Conservation (phyloP, 257 asterid species). For the Paulownia fortunei region DNA sequence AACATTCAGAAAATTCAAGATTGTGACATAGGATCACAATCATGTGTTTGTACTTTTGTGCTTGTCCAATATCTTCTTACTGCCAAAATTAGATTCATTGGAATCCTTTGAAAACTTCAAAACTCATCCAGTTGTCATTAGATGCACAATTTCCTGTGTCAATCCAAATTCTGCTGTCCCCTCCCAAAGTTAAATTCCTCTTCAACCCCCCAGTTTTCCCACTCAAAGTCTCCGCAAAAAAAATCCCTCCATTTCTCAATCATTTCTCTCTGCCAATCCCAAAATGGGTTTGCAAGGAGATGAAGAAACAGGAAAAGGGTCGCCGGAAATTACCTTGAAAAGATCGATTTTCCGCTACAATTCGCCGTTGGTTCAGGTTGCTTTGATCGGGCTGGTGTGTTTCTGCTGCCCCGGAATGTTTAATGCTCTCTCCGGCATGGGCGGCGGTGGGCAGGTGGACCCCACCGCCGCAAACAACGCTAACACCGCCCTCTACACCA, state of each 20-base stretch:
- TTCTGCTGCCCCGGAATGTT: slow-evolving; percentile 99
- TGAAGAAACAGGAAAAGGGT: slow-evolving; percentile 30
- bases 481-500: slow-evolving; percentile 95
- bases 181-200: neutral
- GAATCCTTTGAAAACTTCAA: neutral
- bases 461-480: slow-evolving; percentile 91
- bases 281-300: slow-evolving; percentile 47
- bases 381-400: slow-evolving; percentile 79
- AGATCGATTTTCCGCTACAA: slow-evolving; percentile 62
- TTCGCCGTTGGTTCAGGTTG: slow-evolving; percentile 78
- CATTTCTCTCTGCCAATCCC: neutral
- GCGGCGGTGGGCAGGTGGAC: slow-evolving; percentile 92
- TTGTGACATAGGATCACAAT: neutral
- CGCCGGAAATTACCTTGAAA: slow-evolving; percentile 8
- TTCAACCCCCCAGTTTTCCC: neutral
- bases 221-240: neutral
- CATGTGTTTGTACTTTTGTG: neutral
- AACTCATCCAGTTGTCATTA: slow-evolving; percentile 25
- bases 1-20: neutral
- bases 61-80: neutral
- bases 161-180: neutral
- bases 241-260: neutral
- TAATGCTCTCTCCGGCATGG: slow-evolving; percentile 98
- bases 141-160: neutral
- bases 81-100: neutral